Conservation (phyloP, 2,329 filamentous ascomycete species). For the Fusarium sp. region DNA sequence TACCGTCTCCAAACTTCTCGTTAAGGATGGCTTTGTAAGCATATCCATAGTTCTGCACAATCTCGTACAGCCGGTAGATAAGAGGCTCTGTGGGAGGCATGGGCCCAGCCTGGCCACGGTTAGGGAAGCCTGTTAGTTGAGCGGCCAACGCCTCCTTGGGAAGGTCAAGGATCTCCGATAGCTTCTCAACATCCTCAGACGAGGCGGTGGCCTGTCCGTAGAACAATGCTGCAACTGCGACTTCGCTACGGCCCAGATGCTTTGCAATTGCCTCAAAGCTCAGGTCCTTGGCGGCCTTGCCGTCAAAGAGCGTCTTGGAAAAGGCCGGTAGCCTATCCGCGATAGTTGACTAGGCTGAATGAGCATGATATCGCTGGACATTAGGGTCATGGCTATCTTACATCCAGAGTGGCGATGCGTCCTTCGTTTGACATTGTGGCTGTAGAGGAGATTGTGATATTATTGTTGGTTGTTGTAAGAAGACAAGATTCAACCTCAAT, state of each 20-base stretch:
- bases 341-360: conserved; percentile 69
- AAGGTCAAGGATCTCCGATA: conserved; percentile 75
- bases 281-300: conserved; percentile 81
- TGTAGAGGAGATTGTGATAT: conserved; percentile 8
- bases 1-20: conserved; percentile 94
- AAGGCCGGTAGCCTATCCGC: conserved; percentile 77
- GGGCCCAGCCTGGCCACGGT: conserved; percentile 75
- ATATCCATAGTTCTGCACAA: conserved; percentile 97
- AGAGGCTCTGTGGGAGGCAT: conserved; percentile 57
- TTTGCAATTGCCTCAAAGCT: conserved; percentile 84
- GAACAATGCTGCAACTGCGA: conserved; percentile 89
- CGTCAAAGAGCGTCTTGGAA: conserved; percentile 75
- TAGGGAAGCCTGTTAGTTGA: conserved; percentile 80
- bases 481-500: neutral
- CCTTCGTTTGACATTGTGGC: conserved; percentile 46
- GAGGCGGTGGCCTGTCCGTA: conserved; percentile 87
- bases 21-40: conserved; percentile 96
- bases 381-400: conserved; percentile 43
- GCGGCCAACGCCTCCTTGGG: conserved; percentile 67
- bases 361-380: conserved; percentile 9
- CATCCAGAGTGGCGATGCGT: conserved; percentile 55
- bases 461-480: conserved; percentile 18
- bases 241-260: conserved; percentile 81
- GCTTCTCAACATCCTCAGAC: conserved; percentile 73
- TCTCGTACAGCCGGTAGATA: conserved; percentile 92